Evolutionary conservation across 345 rosid species (phyloP), one percentile per base, ranked within the genome.

Genomic region (Moringa oleifera): DNA sequence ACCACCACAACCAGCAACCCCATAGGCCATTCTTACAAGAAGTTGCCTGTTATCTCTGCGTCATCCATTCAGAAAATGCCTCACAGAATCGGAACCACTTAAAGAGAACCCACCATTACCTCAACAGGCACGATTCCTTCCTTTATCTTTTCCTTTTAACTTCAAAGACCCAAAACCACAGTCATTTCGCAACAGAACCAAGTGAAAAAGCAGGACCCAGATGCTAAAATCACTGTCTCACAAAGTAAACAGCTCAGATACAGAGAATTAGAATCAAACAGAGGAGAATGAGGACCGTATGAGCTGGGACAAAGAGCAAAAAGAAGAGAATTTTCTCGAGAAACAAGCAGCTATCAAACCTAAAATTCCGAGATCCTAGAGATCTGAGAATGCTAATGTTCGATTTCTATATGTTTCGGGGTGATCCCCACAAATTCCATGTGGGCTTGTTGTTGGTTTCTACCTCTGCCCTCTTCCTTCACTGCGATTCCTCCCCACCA

Each of bases 321-420:
- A 75, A 37, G 55, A 53, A 20, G 25, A 59, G 83, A 80, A 72
- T 77, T 83, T 76, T 79, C 77, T 76, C 61, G 76, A 76, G 87
- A 72, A 80, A 77, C 73, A 73, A 76, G 68, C 67, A 67, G 28
- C 62, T 62, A 68, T 66, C 59, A 71, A 70, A 62, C 69, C 75
- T 70, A 78, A 77, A 85, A 80, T 81, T 81, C 82, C 77, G 84
- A 84, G 85, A 83, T 80, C 83, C 89, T 87, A 73, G 97, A 90
- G 98, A 93, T 93, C 95, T 88, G 95, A 63, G 78, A 83, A 78
- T 60, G 55, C 20, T 36, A 53, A 53, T 53, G 61, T 37, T 25
- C 64, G 61, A 49, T 66, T 66, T 62, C 65, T 70, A 63, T 53
- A 64, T 66, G 59, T 55, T 58, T 65, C 56, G 53, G 71, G 68